These are phyloP conservation scores for Pezicula radicicola DNA, from an alignment of 2,329 filamentous ascomycete genomes.

Conservation along the genomic window DNA sequence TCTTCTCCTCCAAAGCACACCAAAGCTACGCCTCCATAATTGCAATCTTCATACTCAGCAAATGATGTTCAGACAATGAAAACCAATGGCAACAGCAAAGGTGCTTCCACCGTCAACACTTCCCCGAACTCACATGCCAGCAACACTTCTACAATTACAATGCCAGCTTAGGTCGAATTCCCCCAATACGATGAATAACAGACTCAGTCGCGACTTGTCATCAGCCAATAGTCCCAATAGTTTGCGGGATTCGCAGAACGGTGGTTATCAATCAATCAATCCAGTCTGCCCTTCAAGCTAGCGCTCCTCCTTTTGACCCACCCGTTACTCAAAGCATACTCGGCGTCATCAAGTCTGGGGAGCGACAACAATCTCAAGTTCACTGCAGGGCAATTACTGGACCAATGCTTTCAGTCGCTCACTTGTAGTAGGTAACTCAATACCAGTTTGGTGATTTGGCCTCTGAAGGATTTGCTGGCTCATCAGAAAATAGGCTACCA, in stretches of 20 bases:
- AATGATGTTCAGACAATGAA: conserved; percentile 87
- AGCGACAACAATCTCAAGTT: too few relatives aligned
- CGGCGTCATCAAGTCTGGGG: too few relatives aligned
- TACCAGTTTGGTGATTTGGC: too few relatives aligned
- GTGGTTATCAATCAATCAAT: conserved; percentile 57
- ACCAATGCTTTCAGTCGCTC: too few relatives aligned
- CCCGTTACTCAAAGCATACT: conserved; percentile 40
- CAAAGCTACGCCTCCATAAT: conserved; percentile 65
- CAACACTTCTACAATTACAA: conserved; percentile 69
- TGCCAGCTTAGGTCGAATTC: conserved; percentile 77
- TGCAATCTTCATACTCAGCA: conserved; percentile 86
- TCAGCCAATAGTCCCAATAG: conserved; percentile 17
- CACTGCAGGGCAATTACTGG: too few relatives aligned
- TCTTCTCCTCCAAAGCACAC: conserved; percentile 43
- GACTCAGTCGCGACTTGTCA: conserved; percentile 69
- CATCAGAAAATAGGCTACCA: too few relatives aligned
- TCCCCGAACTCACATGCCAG: conserved; percentile 56
- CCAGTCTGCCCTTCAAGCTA: conserved; percentile 75
- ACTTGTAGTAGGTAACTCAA: too few relatives aligned
- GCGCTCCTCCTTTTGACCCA: conserved; percentile 75
- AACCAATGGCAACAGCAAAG: conserved; percentile 33
- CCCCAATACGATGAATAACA: conserved; percentile 62
- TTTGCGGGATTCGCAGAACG: conserved; percentile 39
- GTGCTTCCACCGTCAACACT: conserved; percentile 13
- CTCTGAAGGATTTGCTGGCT: too few relatives aligned